phyloP scores from a whole-genome alignment of 2,329 filamentous ascomycete species.

The Neoscytalidium dimidiatum region DNA sequence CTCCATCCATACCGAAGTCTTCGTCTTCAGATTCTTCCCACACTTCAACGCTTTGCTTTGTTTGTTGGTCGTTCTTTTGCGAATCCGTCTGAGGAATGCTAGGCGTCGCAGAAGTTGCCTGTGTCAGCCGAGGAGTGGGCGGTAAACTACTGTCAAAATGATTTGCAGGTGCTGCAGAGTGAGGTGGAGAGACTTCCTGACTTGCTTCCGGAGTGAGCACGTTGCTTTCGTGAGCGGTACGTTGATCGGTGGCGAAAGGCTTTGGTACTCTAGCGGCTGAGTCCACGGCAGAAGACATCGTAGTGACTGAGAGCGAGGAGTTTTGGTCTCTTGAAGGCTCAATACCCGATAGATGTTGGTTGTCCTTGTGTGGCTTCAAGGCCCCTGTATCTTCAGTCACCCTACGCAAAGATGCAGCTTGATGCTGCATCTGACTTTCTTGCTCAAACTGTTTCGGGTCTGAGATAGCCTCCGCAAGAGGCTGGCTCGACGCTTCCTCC shows the following conservation, averaged over 20 bases:
- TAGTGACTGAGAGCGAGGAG: too few relatives aligned
- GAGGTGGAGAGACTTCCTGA: slow-evolving; percentile 30
- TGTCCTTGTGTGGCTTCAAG: too few relatives aligned
- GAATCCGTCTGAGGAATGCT: background rate
- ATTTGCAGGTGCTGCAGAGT: slow-evolving; percentile 20
- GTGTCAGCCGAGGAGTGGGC: slow-evolving; percentile 41
- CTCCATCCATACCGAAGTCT: background rate
- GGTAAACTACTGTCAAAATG: slow-evolving; percentile 31
- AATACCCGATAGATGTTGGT: background rate
- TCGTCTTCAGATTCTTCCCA: background rate
- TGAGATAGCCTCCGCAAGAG: background rate
- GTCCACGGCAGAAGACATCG: background rate
- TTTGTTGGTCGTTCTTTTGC: background rate
- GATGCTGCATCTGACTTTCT: background rate
- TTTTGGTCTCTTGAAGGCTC: too few relatives aligned
- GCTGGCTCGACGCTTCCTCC: background rate
- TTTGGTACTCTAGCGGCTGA: background rate
- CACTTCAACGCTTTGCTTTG: background rate
- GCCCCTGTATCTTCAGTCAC: background rate
- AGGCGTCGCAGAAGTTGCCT: slow-evolving; percentile 28
- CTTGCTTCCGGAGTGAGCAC: slow-evolving; percentile 27
- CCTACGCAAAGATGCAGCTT: background rate
- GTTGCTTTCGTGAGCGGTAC: background rate
- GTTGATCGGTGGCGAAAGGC: background rate
- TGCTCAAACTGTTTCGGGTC: background rate